These are phyloP conservation scores for Heritiera fomes DNA, from an alignment of 345 rosid genomes.

Conservation along the genomic window DNA sequence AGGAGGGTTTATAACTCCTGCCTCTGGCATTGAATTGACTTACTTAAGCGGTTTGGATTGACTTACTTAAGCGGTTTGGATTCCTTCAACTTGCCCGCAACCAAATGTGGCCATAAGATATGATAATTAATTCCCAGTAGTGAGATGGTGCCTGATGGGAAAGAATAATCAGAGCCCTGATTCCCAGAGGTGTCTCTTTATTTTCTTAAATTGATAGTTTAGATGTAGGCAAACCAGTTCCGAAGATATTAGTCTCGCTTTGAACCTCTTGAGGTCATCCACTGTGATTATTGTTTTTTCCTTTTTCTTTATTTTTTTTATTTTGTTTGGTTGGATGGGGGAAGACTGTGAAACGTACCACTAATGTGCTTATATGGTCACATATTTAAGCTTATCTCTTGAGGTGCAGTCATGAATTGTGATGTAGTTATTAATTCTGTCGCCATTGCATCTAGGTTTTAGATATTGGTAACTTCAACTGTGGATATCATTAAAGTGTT, in stretches of 20 bases:
- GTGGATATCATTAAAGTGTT: not conserved
- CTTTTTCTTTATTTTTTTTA: not conserved
- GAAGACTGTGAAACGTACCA: not conserved
- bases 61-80: not conserved
- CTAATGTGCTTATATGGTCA: not conserved
- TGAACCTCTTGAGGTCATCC: not conserved
- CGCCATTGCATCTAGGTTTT: slow-evolving; percentile 13
- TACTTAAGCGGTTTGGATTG: not conserved
- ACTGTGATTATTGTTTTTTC: not conserved
- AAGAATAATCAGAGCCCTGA: not conserved
- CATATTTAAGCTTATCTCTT: slow-evolving; percentile 6
- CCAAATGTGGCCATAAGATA: not conserved
- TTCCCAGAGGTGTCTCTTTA: not conserved
- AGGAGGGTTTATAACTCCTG: slow-evolving; percentile 1
- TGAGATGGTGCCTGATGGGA: not conserved
- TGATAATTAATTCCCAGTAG: not conserved
- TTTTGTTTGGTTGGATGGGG: not conserved
- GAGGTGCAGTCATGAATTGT: not conserved
- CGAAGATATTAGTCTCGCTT: not conserved
- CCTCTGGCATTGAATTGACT: slow-evolving; percentile 22
- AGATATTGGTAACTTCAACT: not conserved
- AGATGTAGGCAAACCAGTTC: not conserved
- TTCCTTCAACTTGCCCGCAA: not conserved
- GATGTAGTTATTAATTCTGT: not conserved
- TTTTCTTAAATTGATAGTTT: not conserved